Evolutionary conservation across 306 rosid genomes (phyloP).

Genomic region (Cicer arietinum): DNA sequence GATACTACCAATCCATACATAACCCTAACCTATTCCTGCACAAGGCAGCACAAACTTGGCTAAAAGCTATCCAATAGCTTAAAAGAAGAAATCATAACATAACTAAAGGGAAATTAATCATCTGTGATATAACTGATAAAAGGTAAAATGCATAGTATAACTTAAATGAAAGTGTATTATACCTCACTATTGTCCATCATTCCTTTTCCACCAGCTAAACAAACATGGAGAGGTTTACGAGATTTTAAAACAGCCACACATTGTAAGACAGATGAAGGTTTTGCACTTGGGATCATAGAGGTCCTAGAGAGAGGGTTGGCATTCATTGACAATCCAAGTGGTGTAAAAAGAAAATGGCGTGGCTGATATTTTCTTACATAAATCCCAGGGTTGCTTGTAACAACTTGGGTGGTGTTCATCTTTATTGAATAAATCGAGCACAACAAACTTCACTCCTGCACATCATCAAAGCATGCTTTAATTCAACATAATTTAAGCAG

Average conservation of each 20-base stretch:
- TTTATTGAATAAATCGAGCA: conserved; percentile 24
- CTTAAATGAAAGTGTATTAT: neutral
- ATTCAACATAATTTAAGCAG: neutral
- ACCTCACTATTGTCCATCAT: conserved; percentile 63
- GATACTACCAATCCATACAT: too few species aligned
- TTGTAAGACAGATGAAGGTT: conserved; percentile 42
- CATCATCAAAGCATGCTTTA: conserved; percentile 38
- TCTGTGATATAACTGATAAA: conserved; percentile 1
- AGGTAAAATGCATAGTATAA: conserved; percentile 23
- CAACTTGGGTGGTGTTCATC: conserved; percentile 54
- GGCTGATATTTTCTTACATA: conserved; percentile 20
- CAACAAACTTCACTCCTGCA: conserved; percentile 41
- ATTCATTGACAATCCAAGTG: conserved; percentile 8
- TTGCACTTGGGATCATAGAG: conserved; percentile 3
- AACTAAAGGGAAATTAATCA: conserved; percentile 29
- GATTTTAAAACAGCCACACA: conserved; percentile 45
- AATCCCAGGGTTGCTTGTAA: conserved; percentile 40
- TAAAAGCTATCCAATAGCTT: neutral
- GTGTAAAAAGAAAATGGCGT: conserved; percentile 36
- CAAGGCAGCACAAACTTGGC: conserved; percentile 11
- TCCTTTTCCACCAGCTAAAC: conserved; percentile 64
- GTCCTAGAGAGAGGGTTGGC: conserved; percentile 37
- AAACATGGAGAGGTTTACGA: conserved; percentile 48
- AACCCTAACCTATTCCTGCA: neutral
- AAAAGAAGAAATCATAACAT: conserved; percentile 14